Percentiles rank a stretch among this genome's conserved stretches.
phyloP scores from a whole-genome alignment of 345 rosid genomes.

The Citrus australasica region DNA sequence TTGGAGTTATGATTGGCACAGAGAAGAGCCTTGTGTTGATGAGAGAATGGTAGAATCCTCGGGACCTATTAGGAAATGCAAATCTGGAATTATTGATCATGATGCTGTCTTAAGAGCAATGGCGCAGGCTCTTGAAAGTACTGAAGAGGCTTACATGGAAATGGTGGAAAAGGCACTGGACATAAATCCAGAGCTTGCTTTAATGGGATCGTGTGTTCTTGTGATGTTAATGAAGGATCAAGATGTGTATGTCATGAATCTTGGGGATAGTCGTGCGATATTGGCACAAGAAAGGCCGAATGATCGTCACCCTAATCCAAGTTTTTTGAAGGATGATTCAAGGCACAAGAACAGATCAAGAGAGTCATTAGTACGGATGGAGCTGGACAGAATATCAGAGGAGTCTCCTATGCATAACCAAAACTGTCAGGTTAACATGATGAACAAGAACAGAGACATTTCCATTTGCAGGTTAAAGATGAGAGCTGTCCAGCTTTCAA shows the following conservation, averaged over 20 bases:
- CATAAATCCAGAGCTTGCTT: conserved; percentile 82
- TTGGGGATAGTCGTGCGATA: conserved; percentile 89
- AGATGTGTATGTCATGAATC: conserved; percentile 95
- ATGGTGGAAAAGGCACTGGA: conserved; percentile 89
- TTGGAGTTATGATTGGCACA: conserved; percentile 97
- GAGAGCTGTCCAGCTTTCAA: conserved; percentile 95
- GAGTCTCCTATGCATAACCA: conserved; percentile 92
- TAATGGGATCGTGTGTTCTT: conserved; percentile 96
- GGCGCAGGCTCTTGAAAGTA: conserved; percentile 62
- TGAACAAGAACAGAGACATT: conserved; percentile 84
- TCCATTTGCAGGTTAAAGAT: conserved; percentile 80
- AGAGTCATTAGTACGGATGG: conserved; percentile 86
- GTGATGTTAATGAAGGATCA: conserved; percentile 97
- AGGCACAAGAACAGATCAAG: conserved; percentile 74
- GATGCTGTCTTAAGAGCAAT: conserved; percentile 84
- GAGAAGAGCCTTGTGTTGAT: conserved; percentile 63
- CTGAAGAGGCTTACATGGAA: conserved; percentile 91
- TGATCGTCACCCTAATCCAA: conserved; percentile 69
- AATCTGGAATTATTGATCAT: conserved; percentile 72
- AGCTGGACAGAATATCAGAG: conserved; percentile 93
- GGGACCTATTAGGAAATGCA: conserved; percentile 78
- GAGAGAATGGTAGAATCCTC: conserved; percentile 62
- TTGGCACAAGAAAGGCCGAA: conserved; percentile 86
- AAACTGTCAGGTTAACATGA: conserved; percentile 58
- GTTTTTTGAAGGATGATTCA: conserved; percentile 54